Conservation (phyloP, 768 basidiomycete genomes). For the Pulveroboletus ravenelii region DNA sequence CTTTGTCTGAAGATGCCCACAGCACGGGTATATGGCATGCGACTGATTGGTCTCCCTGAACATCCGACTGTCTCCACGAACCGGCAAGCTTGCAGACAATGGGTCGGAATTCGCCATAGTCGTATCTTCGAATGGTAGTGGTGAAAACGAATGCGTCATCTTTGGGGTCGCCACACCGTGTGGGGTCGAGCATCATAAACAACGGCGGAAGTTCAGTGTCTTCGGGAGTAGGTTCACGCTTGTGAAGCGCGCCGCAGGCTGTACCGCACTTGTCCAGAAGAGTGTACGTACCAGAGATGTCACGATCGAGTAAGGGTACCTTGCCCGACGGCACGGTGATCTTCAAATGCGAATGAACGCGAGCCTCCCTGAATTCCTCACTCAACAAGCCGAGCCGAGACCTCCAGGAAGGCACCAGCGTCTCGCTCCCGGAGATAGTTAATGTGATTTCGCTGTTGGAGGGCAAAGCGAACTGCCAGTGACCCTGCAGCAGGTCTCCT, state of each 20-base stretch:
- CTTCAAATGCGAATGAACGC: conserved; percentile 62
- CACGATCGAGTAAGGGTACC: conserved; percentile 56
- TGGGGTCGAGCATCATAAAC: conserved; percentile 80
- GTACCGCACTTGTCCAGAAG: conserved; percentile 87
- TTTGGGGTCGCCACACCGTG: conserved; percentile 65
- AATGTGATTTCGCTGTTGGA: conserved; percentile 49
- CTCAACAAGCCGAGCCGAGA: conserved; percentile 68
- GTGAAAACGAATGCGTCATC: conserved; percentile 87
- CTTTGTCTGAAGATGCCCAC: conserved; percentile 53
- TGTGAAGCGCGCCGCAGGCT: conserved; percentile 79
- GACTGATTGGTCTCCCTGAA: conserved; percentile 45
- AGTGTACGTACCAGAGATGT: conserved; percentile 75
- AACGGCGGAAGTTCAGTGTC: conserved; percentile 56
- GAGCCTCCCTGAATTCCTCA: conserved; percentile 60
- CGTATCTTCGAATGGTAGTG: conserved; percentile 67
- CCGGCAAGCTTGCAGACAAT: conserved; percentile 69
- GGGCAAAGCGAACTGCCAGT: conserved; percentile 81
- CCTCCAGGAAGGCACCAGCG: conserved; percentile 81
- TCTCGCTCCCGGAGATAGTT: conserved; percentile 53
- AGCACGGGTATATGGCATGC: conserved; percentile 54
- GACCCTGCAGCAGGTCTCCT: conserved; percentile 57
- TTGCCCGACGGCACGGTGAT: conserved; percentile 53
- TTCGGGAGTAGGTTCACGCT: conserved; percentile 41
- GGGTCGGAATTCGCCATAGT: conserved; percentile 77
- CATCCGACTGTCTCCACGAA: conserved; percentile 71